Evolutionary conservation across 2,329 filamentous ascomycete genomes (phyloP).

Genomic region (Botrytis hyacinthi): DNA sequence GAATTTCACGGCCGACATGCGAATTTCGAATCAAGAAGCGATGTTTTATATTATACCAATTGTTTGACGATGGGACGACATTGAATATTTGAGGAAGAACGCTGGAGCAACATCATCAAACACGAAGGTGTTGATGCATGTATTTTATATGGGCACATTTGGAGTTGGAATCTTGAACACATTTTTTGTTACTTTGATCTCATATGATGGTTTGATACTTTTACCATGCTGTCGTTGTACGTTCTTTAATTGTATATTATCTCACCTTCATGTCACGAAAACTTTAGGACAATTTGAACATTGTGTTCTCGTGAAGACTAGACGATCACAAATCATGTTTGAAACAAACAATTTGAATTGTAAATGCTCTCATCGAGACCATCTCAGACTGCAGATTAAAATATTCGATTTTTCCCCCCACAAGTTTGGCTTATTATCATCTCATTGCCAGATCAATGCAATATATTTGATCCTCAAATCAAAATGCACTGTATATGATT

Average conservation of each 20-base stretch:
- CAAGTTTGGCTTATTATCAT: neutral
- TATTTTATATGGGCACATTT: neutral
- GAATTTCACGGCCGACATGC: neutral
- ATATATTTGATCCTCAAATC: too few species aligned
- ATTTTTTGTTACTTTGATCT: neutral
- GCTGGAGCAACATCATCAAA: neutral
- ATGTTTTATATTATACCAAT: slow-evolving; percentile 4
- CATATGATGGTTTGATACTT: neutral
- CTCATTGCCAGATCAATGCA: neutral
- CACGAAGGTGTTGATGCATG: neutral
- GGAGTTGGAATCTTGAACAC: neutral
- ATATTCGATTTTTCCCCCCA: fast-evolving
- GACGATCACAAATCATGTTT: neutral
- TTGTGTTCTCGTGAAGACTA: neutral
- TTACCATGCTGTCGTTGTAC: neutral
- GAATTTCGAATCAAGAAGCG: neutral
- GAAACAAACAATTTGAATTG: neutral
- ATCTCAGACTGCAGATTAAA: neutral
- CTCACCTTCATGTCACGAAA: neutral
- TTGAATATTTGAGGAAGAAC: neutral
- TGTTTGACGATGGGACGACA: neutral
- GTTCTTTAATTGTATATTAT: neutral
- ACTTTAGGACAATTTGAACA: neutral
- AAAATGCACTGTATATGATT: too few species aligned
- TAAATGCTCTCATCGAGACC: neutral